A percentile compares a stretch with the other conserved stretches of the same genome.
Conservation (phyloP, 345 rosid species). For the Viola odorata region DNA sequence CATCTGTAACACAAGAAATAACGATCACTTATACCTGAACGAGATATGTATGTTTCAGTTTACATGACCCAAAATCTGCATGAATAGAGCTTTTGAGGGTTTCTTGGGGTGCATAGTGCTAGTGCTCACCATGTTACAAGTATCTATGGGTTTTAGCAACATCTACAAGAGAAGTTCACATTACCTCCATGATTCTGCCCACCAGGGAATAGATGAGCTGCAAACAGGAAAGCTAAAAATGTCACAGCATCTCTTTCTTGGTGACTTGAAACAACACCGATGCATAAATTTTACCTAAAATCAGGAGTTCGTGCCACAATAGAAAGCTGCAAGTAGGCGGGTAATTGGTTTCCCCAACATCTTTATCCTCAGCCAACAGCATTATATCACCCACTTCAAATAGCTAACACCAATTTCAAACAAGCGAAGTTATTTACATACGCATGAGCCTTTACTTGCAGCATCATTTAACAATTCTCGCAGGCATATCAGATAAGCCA, state of each 20-base stretch:
- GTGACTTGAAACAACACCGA: not conserved
- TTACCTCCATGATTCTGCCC: conserved; percentile 86
- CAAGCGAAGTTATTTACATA: conserved; percentile 7
- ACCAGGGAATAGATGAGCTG: conserved; percentile 87
- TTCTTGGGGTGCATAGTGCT: too few relatives aligned
- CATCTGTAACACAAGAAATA: too few relatives aligned
- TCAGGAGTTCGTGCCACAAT: conserved; percentile 89
- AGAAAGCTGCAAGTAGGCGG: conserved; percentile 69
- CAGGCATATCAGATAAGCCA: not conserved
- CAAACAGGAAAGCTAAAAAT: conserved; percentile 8
- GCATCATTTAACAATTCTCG: not conserved
- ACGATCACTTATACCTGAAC: too few relatives aligned
- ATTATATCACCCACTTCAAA: conserved; percentile 77
- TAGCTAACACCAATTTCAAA: conserved; percentile 41
- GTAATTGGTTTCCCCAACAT: conserved; percentile 72
- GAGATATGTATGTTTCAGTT: too few relatives aligned
- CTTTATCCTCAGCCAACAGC: conserved; percentile 55
- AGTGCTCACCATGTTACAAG: too few relatives aligned
- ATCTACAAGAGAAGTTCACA: conserved; percentile 60
- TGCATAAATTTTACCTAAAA: conserved; percentile 67
- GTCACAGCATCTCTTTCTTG: not conserved
- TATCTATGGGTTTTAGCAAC: conserved; percentile 51
- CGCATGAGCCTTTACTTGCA: not conserved
- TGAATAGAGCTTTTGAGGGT: too few relatives aligned
- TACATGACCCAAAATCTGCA: too few relatives aligned